Evolutionary conservation across 2,329 filamentous ascomycete genomes (phyloP).

Genomic region (Cercospora sp.): DNA sequence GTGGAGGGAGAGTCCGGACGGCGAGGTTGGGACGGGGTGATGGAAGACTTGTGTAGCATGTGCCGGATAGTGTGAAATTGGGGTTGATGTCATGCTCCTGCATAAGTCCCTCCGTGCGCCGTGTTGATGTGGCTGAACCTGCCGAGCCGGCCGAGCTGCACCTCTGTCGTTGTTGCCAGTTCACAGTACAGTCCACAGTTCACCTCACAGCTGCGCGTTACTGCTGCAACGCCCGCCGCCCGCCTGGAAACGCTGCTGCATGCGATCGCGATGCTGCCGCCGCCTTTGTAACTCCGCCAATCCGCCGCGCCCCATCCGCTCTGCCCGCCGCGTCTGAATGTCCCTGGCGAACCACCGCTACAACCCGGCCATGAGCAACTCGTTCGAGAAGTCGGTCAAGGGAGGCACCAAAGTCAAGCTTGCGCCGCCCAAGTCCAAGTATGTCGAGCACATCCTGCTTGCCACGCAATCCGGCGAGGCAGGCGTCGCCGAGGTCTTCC

Average conservation of each 20-base stretch:
- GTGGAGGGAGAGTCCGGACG: neutral
- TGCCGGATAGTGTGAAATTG: neutral
- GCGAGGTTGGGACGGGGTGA: neutral
- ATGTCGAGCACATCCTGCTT: constrained; percentile 96
- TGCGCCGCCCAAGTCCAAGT: constrained; percentile 96
- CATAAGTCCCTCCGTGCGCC: neutral
- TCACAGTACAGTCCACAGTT: neutral
- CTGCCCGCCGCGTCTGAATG: constrained; percentile 14
- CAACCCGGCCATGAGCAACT: constrained; percentile 65
- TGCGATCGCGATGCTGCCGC: neutral
- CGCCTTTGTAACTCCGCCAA: neutral
- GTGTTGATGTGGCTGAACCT: neutral
- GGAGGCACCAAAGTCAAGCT: constrained; percentile 94
- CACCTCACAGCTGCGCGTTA: neutral
- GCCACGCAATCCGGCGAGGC: constrained; percentile 94
- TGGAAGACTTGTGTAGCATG: neutral
- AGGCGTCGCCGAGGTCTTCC: constrained; percentile 93
- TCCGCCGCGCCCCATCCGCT: neutral
- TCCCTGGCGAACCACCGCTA: constrained; percentile 20
- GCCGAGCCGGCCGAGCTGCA: neutral
- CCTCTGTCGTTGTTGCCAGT: neutral
- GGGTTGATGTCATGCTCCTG: neutral
- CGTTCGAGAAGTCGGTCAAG: constrained; percentile 98
- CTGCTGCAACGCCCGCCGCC: neutral
- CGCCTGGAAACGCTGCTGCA: neutral